Conservation (phyloP, 805 yeast genomes). For the Suhomyces canberraensis region DNA sequence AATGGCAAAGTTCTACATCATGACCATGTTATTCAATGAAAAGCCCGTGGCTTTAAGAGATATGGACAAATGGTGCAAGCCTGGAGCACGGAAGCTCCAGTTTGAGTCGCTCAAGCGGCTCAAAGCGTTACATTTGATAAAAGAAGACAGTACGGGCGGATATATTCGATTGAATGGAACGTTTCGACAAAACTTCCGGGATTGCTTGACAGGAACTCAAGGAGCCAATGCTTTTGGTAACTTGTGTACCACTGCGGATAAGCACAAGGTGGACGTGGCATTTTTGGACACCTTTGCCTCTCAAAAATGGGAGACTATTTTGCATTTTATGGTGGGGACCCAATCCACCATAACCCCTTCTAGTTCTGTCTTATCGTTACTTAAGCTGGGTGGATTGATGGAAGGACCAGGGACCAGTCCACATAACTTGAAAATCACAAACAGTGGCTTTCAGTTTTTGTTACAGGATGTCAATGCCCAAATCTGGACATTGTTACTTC, state of each 20-base stretch:
- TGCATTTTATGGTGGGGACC: constrained; percentile 98
- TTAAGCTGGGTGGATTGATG: constrained; percentile 84
- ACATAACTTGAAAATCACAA: constrained; percentile 65
- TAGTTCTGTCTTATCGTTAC: constrained; percentile 72
- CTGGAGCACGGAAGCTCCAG: constrained; percentile 54
- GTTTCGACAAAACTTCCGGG: constrained; percentile 71
- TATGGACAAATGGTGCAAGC: constrained; percentile 73
- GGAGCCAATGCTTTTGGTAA: constrained; percentile 73
- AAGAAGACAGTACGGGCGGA: constrained; percentile 50
- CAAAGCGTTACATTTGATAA: constrained; percentile 69
- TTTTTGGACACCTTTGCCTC: constrained; percentile 79
- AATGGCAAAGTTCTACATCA: constrained; percentile 81
- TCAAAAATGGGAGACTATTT: constrained; percentile 88
- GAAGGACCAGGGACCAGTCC: constrained; percentile 48
- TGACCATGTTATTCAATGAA: constrained; percentile 83
- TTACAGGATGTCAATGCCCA: constrained; percentile 92
- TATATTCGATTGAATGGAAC: constrained; percentile 61
- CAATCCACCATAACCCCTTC: constrained; percentile 68
- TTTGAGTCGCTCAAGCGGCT: constrained; percentile 78
- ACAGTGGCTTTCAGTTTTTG: constrained; percentile 89
- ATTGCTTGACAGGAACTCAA: constrained; percentile 79
- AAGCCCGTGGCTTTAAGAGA: constrained; percentile 64
- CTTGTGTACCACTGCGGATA: constrained; percentile 53
- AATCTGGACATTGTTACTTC: constrained; percentile 87
- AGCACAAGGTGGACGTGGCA: constrained; percentile 55